Conservation (phyloP, 2,329 filamentous ascomycete genomes). For the Fusarium verrucosum region DNA sequence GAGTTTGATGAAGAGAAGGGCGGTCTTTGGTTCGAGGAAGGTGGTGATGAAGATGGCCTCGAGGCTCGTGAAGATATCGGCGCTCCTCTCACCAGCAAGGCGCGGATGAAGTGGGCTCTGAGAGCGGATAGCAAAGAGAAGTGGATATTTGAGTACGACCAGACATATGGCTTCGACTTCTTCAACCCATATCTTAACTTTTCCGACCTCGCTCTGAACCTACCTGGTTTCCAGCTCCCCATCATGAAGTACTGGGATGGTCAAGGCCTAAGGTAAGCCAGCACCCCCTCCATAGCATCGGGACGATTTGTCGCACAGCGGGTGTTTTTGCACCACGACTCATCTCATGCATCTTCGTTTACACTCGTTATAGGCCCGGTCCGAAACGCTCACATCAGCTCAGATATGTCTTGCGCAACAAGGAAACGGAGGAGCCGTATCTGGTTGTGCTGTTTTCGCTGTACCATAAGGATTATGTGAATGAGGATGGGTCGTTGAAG, state of each 20-base stretch:
- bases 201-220: conserved; percentile 71
- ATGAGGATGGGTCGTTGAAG: conserved; percentile 66
- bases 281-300: not conserved
- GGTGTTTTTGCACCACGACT: conserved; percentile 28
- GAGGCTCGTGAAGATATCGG: conserved; percentile 56
- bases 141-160: conserved; percentile 65
- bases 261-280: conserved; percentile 74
- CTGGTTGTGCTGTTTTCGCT: conserved; percentile 85
- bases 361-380: conserved; percentile 41
- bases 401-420: conserved; percentile 92
- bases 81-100: conserved; percentile 62
- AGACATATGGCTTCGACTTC: conserved; percentile 71
- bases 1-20: conserved; percentile 58
- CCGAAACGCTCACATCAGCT: conserved; percentile 79
- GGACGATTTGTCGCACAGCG: not conserved
- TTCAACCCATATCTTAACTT: conserved; percentile 95
- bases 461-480: conserved; percentile 72
- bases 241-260: conserved; percentile 85
- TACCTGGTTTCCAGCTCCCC: conserved; percentile 77
- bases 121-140: conserved; percentile 57
- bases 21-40: conserved; percentile 70
- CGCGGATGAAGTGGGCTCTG: conserved; percentile 69
- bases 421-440: conserved; percentile 75
- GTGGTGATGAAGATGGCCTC: conserved; percentile 67
- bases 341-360: conserved; percentile 33